phyloP scores from a whole-genome alignment of 306 rosid genomes.

The Sesbania bispinosa region DNA sequence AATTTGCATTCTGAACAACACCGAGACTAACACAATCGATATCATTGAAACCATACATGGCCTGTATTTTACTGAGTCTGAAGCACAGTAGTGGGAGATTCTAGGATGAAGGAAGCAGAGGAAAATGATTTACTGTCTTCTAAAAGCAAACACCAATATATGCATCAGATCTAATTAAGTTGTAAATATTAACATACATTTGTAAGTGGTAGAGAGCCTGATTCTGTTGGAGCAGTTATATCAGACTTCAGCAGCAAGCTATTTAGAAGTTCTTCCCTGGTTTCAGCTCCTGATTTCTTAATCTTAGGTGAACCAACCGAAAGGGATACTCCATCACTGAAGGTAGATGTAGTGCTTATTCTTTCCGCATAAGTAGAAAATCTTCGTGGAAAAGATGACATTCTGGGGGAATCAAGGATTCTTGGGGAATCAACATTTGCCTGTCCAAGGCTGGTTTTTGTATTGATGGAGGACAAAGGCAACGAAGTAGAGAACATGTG shows the following conservation, averaged over 20 bases:
- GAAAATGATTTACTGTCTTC: background rate
- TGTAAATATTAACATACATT: conserved; percentile 55
- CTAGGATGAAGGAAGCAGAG: conserved; percentile 4
- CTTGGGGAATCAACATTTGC: conserved; percentile 55
- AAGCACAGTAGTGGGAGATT: conserved; percentile 13
- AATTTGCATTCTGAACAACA: background rate
- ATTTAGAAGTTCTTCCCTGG: conserved; percentile 77
- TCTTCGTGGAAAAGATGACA: conserved; percentile 59
- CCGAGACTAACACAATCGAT: background rate
- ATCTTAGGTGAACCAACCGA: conserved; percentile 79
- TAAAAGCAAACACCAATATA: conserved; percentile 4
- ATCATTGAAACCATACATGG: background rate
- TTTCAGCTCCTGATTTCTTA: conserved; percentile 90
- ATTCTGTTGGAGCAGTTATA: conserved; percentile 43
- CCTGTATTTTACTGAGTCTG: background rate
- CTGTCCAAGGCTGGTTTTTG: conserved; percentile 64
- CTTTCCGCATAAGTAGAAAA: conserved; percentile 92
- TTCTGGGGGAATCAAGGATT: conserved; percentile 51
- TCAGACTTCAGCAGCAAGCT: conserved; percentile 69
- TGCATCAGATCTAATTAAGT: conserved; percentile 15
- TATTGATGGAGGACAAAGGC: conserved; percentile 58
- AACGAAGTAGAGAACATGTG: conserved; percentile 41
- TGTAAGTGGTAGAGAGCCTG: conserved; percentile 44
- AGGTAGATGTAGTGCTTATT: conserved; percentile 74
- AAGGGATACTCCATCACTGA: conserved; percentile 58